These are phyloP conservation scores for Talaromyces sp. DNA, from an alignment of 2,329 filamentous ascomycete species.

Conservation along the genomic window DNA sequence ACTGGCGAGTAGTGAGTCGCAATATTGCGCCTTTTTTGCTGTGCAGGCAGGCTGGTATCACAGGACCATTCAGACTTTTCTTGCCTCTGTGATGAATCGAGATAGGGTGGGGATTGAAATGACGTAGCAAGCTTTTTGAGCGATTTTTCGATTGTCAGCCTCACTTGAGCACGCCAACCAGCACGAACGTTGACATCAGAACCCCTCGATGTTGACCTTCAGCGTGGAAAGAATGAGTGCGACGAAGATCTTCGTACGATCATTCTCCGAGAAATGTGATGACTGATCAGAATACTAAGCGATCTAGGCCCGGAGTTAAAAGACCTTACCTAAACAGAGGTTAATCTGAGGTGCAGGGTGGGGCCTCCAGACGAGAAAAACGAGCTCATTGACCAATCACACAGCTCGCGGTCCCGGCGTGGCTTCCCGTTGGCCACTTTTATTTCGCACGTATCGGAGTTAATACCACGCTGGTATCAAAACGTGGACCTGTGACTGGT, in stretches of 20 bases:
- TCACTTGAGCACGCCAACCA: neutral
- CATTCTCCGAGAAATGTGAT: neutral
- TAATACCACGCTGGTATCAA: neutral
- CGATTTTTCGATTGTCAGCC: neutral
- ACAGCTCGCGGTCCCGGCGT: neutral
- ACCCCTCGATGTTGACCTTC: neutral
- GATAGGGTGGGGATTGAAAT: neutral
- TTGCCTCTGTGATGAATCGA: neutral
- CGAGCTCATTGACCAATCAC: neutral
- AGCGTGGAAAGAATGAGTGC: neutral
- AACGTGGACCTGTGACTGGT: slow-evolving; percentile 6
- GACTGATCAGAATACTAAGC: neutral
- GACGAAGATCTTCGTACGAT: neutral
- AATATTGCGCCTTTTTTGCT: neutral
- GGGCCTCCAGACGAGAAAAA: neutral
- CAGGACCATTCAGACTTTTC: slow-evolving; percentile 5
- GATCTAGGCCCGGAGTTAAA: slow-evolving; percentile 1
- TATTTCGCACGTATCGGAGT: neutral
- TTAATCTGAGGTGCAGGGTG: neutral
- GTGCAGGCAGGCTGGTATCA: neutral
- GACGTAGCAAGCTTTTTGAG: neutral
- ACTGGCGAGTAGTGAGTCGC: neutral
- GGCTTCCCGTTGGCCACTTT: neutral
- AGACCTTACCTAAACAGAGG: neutral
- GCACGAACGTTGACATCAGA: neutral